These are phyloP conservation scores for Stereocaulon alpinum DNA, from an alignment of 495 filamentous ascomycete species.

Conservation along the genomic window DNA sequence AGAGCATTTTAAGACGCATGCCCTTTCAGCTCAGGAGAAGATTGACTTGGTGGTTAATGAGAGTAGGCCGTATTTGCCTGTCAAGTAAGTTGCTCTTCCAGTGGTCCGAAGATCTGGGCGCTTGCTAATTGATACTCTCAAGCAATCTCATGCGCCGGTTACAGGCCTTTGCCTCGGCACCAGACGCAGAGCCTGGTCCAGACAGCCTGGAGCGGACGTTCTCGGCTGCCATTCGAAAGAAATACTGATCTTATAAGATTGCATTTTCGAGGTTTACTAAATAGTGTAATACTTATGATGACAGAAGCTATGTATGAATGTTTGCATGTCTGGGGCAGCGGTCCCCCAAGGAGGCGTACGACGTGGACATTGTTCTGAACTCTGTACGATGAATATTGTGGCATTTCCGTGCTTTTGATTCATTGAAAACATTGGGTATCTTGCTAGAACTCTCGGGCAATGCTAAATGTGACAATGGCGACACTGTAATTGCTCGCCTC, in stretches of 20 bases:
- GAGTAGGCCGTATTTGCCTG: conserved; percentile 42
- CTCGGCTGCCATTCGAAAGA: conserved; percentile 11
- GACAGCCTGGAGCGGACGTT: conserved; percentile 14
- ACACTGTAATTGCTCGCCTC: not conserved
- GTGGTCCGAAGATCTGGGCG: conserved; percentile 16
- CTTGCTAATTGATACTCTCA: not conserved
- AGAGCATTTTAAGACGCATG: conserved; percentile 56
- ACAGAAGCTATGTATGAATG: not conserved
- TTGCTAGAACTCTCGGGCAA: conserved; percentile 2
- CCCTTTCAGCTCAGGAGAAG: conserved; percentile 49
- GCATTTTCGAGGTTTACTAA: not conserved
- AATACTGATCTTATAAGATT: conserved; percentile 7
- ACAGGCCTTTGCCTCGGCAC: conserved; percentile 17
- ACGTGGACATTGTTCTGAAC: too few species aligned
- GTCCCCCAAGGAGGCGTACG: too few species aligned
- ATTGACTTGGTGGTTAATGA: conserved; percentile 48
- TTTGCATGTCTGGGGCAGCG: too few species aligned
- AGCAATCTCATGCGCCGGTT: conserved; percentile 22
- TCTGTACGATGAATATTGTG: not conserved
- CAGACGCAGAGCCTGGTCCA: conserved; percentile 3
- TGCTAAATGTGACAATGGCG: not conserved
- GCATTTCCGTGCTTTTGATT: not conserved
- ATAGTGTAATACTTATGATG: conserved; percentile 7
- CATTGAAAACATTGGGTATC: conserved; percentile 11
- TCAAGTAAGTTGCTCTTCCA: conserved; percentile 39